Percentiles rank a stretch among this genome's conserved stretches.
Conservation (phyloP, 192 early-diverging fungal species). For the Rhizoclosmatium globosum region DNA sequence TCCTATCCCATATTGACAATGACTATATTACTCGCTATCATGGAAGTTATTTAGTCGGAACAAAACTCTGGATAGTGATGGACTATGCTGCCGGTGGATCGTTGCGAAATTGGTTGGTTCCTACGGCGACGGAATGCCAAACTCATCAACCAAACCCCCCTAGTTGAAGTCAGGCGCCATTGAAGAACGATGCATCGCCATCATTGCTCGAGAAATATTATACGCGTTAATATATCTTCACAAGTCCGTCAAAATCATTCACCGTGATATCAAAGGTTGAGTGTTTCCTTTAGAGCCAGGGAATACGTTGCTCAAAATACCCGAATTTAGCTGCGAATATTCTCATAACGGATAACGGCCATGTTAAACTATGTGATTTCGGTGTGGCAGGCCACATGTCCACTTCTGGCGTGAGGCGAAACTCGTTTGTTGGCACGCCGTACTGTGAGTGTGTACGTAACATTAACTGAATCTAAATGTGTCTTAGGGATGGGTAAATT, state of each 20-base stretch:
- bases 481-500: constrained; percentile 36
- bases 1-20: constrained; percentile 88
- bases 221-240: constrained; percentile 92
- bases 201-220: constrained; percentile 89
- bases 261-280: constrained; percentile 96
- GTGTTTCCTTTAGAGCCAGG: constrained; percentile 2
- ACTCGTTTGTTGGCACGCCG: constrained; percentile 92
- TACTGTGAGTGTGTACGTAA: constrained; percentile 38
- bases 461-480: no score
- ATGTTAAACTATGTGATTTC: constrained; percentile 68
- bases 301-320: constrained; percentile 22
- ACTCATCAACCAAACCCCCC: neutral
- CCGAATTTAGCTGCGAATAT: constrained; percentile 72
- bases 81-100: constrained; percentile 97
- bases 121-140: constrained; percentile 12
- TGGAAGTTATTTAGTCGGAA: constrained; percentile 72
- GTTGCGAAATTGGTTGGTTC: constrained; percentile 73
- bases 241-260: constrained; percentile 89
- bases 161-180: constrained; percentile 83
- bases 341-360: constrained; percentile 57
- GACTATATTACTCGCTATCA: constrained; percentile 94
- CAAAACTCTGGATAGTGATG: constrained; percentile 98
- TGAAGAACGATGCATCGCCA: constrained; percentile 88
- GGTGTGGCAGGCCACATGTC: constrained; percentile 69
- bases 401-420: constrained; percentile 49